These are phyloP conservation scores for Elsinoe ampelina DNA, from an alignment of 2,329 filamentous ascomycete species.

Conservation along the genomic window DNA sequence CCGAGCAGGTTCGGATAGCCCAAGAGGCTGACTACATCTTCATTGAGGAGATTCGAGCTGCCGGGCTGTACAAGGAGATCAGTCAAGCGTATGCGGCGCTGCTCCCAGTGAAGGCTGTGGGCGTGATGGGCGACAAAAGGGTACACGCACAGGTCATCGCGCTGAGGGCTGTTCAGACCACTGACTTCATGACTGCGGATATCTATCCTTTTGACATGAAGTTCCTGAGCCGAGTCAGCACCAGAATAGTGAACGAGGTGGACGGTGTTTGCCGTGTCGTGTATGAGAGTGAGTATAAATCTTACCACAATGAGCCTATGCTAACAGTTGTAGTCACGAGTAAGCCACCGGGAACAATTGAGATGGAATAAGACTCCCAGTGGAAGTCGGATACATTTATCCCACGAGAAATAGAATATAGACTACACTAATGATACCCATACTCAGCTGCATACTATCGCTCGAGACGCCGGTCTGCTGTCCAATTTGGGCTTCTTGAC, in stretches of 20 bases:
- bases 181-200: slow-evolving; percentile 68
- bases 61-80: slow-evolving; percentile 64
- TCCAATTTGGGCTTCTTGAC: too few relatives aligned
- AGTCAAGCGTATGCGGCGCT: slow-evolving; percentile 63
- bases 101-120: slow-evolving; percentile 55
- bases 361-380: slow-evolving; percentile 51
- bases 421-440: background rate
- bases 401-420: background rate
- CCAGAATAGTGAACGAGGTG: slow-evolving; percentile 66
- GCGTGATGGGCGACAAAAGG: slow-evolving; percentile 61
- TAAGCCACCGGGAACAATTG: slow-evolving; percentile 64
- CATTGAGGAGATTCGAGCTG: slow-evolving; percentile 63
- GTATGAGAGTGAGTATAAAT: slow-evolving; percentile 51
- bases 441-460: background rate
- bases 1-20: slow-evolving; percentile 67
- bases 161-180: slow-evolving; percentile 52
- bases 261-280: slow-evolving; percentile 61
- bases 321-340: slow-evolving; percentile 41
- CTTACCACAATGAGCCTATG: background rate
- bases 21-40: slow-evolving; percentile 71
- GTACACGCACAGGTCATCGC: slow-evolving; percentile 55
- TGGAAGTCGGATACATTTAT: background rate
- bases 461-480: too few relatives aligned
- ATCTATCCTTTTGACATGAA: slow-evolving; percentile 56
- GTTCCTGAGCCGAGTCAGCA: slow-evolving; percentile 57